These are phyloP conservation scores for Debaryomyces robertsiae DNA, from an alignment of 1,139 yeast genomes.

Conservation along the genomic window DNA sequence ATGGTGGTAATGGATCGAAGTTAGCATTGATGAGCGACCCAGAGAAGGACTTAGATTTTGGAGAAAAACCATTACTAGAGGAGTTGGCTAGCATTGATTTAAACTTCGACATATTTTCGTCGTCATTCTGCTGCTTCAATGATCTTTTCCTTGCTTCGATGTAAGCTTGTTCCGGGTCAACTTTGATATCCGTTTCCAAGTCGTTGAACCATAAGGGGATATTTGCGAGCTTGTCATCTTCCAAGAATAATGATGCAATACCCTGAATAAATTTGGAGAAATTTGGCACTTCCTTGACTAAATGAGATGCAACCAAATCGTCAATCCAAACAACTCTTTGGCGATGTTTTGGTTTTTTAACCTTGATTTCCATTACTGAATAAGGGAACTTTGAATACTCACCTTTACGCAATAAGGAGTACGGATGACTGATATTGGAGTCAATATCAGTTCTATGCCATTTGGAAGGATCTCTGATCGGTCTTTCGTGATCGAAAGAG, in stretches of 20 bases:
- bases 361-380: slow-evolving; percentile 86
- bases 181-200: slow-evolving; percentile 74
- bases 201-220: slow-evolving; percentile 96
- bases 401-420: slow-evolving; percentile 76
- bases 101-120: slow-evolving; percentile 49
- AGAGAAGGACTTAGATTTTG: slow-evolving; percentile 44
- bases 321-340: slow-evolving; percentile 74
- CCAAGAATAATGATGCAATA: slow-evolving; percentile 81
- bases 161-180: slow-evolving; percentile 74
- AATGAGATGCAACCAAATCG: slow-evolving; percentile 79
- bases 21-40: slow-evolving; percentile 32
- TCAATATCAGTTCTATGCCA: slow-evolving; percentile 97
- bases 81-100: slow-evolving; percentile 42
- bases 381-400: slow-evolving; percentile 87
- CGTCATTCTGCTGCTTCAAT: slow-evolving; percentile 45
- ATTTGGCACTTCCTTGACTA: slow-evolving; percentile 89
- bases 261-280: slow-evolving; percentile 92
- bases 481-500: slow-evolving; percentile 77
- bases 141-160: slow-evolving; percentile 52
- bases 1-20: slow-evolving; percentile 7
- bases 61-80: slow-evolving; percentile 32
- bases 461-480: slow-evolving; percentile 81
- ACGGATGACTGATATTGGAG: slow-evolving; percentile 68
- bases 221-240: slow-evolving; percentile 85
- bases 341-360: slow-evolving; percentile 49